Evolutionary conservation across 169 alveolate species (phyloP).

Genomic region (Eimeria acervulina): DNA sequence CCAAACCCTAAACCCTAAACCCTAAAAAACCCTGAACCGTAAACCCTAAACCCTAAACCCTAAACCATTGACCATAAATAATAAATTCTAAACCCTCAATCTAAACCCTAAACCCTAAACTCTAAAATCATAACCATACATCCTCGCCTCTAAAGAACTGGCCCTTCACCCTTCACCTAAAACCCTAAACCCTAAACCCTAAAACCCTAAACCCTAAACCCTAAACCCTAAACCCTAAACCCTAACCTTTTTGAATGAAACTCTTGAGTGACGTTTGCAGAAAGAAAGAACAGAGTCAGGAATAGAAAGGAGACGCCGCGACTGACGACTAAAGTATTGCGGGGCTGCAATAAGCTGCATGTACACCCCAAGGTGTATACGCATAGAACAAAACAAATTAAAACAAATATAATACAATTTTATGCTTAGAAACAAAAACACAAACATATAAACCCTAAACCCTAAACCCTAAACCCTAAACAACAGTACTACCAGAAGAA

Average conservation of each 20-base stretch:
- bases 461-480: constrained; percentile 43
- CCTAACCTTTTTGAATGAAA: constrained; percentile 64
- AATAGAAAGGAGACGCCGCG: constrained; percentile 43
- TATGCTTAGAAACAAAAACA: too few relatives aligned
- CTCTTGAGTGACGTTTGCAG: constrained; percentile 50
- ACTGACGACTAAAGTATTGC: constrained; percentile 45
- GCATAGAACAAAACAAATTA: too few relatives aligned
- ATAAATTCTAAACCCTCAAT: not conserved
- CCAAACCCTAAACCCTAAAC: constrained; percentile 2
- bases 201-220: not conserved
- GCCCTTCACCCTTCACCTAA: not conserved
- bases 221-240: not conserved
- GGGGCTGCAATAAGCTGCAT: constrained; percentile 58
- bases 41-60: not conserved
- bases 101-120: not conserved
- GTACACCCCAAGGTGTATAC: too few relatives aligned
- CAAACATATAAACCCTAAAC: not conserved
- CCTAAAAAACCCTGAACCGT: not conserved
- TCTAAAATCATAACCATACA: not conserved
- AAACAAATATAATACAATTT: too few relatives aligned
- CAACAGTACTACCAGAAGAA: too few relatives aligned
- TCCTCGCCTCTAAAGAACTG: too few relatives aligned
- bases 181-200: not conserved
- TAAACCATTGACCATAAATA: not conserved
- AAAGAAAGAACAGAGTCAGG: constrained; percentile 15